Evolutionary conservation across 495 filamentous ascomycete species (phyloP), one percentile per base, ranked within the genome.

Genomic region (Amorphotheca resinae): DNA sequence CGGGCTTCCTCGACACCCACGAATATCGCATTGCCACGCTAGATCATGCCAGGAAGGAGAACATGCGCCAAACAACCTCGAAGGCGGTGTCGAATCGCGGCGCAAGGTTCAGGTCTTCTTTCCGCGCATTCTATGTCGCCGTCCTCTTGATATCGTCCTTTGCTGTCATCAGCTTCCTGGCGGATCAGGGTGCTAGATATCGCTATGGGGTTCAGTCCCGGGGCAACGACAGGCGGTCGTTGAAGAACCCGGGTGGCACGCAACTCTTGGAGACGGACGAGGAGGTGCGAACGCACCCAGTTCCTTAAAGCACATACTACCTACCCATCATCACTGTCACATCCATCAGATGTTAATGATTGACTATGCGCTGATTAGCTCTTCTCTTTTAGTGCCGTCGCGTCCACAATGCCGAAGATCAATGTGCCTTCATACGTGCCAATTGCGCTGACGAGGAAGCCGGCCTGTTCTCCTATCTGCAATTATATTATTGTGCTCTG

Each of bases 381-480:
- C 9, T 7, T 30, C 15, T 28, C 14, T 9, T 34, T n/a, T 28
- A 95, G 70, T 99, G 93, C 52, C 84, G 80, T 30, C 61, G 79
- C 4, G 86, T 96, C 39, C 87, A 91, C 55, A 56, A 73, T 33
- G 80, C 76, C 32, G 22, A 46, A 25, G 49, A 55, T 15, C 76
- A 95, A 64, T 99, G 93, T 66, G 77, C 78, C 42, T 99, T 88
- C 61, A 72, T 95, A 42, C 72, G 67, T 43, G 67, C 64, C 35
- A 82, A 95, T 59, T 99, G 93, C 55, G 67, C 71, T 12, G 87
- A 93, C 55, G 85, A 95, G 58, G 82, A 95, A 62, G 82, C 88
- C 41, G 91, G 89, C 25, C 67, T 96, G 28, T 62, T 95, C 34
- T 82, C 87, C 38, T 96, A 96, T 61, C 74, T 99, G 12, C 70